Evolutionary conservation across 1,284 basidiomycete species (phyloP), one percentile per base, ranked within the genome.

Genomic region (Stygiomarasmius scandens): DNA sequence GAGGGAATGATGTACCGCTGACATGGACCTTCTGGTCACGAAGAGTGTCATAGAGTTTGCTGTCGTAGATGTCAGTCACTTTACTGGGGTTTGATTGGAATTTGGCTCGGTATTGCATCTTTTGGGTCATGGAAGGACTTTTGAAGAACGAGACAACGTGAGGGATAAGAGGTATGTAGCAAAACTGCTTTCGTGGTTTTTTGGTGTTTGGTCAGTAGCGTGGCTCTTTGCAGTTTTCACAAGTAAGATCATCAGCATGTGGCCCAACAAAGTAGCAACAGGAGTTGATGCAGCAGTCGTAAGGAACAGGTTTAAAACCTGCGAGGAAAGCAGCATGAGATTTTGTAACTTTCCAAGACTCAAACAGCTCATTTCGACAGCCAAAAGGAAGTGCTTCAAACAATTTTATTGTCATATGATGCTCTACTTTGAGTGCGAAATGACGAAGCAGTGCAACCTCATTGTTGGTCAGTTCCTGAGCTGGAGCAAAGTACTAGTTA

Each of bases 221-320:
- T 8, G 60, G 22, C 49, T 69, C 64, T 0, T 66, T 55, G 62
- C 77, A 76, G 49, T 68, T 69, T 1, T 64, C 64, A 46, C 71
- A 74, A 1, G 29, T 2, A 0, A 46, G 47, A 0, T 62, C 55
- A 1, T 49, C 57, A 3, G 27, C 32, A 44, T 71, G 64, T 0
- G 68, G 63, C 1, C 69, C 71, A 1, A 63, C 61, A 59, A 63
- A 74, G 46, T 65, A 68, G 34, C 61, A 57, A 46, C 73, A 75
- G 0, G 69, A 72, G 47, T 71, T 70, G 14, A 65, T 24, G 53
- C 72, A 74, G 53, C 71, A 74, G 55, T 74, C 66, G 49, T 71
- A 74, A 0, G 58, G 27, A 8, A 65, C 50, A 10, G 71, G 71
- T 24, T 67, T 63, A 48, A 72, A 67, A 0, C 64, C 64, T 2